phyloP scores from a whole-genome alignment of 129 eudicot species.

The Flaveria sonorensis region DNA sequence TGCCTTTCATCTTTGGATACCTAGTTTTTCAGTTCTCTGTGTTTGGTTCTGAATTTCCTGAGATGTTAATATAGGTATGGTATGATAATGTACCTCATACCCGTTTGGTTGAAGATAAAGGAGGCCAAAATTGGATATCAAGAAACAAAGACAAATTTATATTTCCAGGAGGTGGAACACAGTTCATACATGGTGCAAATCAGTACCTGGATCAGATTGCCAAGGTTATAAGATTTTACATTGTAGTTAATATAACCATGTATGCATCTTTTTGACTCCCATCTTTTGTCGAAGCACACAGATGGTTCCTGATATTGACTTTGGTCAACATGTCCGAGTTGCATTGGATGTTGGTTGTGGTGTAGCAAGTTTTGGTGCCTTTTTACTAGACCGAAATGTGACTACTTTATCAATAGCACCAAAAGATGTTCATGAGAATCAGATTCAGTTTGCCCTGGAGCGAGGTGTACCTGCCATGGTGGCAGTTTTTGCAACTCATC shows the following conservation, averaged over 20 bases:
- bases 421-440: constrained; percentile 68
- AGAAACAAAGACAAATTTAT: constrained; percentile 61
- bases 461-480: constrained; percentile 92
- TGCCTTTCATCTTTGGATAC: not conserved
- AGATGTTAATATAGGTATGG: constrained; percentile 64
- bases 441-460: constrained; percentile 74
- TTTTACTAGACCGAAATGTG: constrained; percentile 65
- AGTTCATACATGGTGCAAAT: constrained; percentile 67
- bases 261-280: constrained; percentile 28
- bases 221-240: constrained; percentile 48
- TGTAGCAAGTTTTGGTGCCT: constrained; percentile 82
- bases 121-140: constrained; percentile 73
- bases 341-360: constrained; percentile 83
- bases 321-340: constrained; percentile 73
- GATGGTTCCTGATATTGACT: constrained; percentile 84
- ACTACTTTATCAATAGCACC: constrained; percentile 73
- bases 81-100: constrained; percentile 73
- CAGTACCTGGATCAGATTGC: constrained; percentile 80
- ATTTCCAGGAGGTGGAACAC: constrained; percentile 76
- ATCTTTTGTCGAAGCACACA: constrained; percentile 35
- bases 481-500: constrained; percentile 61
- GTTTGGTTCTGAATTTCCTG: not conserved
- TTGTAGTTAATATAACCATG: constrained; percentile 1
- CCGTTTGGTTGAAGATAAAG: constrained; percentile 69
- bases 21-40: not conserved